Percentiles rank a stretch among this genome's conserved stretches.
These are phyloP conservation scores for Pneumocystis carinii DNA, from an alignment of 1,139 yeast genomes.

Conservation along the genomic window DNA sequence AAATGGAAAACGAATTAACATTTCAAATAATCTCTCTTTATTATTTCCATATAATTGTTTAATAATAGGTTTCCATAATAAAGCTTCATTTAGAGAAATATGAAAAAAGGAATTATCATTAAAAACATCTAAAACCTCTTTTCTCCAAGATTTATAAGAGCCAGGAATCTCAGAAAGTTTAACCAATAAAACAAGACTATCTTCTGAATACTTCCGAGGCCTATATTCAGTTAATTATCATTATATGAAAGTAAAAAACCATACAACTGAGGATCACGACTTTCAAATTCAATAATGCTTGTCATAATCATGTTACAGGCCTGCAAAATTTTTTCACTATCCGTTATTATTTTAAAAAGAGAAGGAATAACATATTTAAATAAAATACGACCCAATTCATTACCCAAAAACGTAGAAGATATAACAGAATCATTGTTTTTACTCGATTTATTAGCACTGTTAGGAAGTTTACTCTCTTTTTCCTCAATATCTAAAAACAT, in stretches of 20 bases:
- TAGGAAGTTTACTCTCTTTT: neutral
- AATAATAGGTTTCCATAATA: slow-evolving; percentile 38
- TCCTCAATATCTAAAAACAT: neutral
- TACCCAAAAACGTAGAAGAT: neutral
- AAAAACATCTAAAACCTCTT: slow-evolving; percentile 25
- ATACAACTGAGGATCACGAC: neutral
- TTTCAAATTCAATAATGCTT: neutral
- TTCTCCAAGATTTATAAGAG: slow-evolving; percentile 27
- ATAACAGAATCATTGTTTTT: neutral
- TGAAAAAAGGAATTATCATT: slow-evolving; percentile 32
- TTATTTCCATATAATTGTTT: slow-evolving; percentile 44
- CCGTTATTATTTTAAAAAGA: neutral
- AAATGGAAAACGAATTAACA: slow-evolving; percentile 36
- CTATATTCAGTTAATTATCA: neutral
- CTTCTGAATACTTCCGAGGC: neutral
- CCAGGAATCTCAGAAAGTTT: slow-evolving; percentile 15
- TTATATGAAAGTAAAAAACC: neutral
- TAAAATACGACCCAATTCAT: neutral
- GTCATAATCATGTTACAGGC: neutral
- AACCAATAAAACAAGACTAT: neutral
- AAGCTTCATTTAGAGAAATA: slow-evolving; percentile 21
- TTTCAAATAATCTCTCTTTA: slow-evolving; percentile 44
- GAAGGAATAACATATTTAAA: neutral
- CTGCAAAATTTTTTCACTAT: neutral
- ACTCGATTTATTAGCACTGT: neutral